Percentiles rank a stretch among this genome's conserved stretches.
Evolutionary conservation across 2,329 filamentous ascomycete species (phyloP).

Genomic region (Allantophomopsis cytisporea): DNA sequence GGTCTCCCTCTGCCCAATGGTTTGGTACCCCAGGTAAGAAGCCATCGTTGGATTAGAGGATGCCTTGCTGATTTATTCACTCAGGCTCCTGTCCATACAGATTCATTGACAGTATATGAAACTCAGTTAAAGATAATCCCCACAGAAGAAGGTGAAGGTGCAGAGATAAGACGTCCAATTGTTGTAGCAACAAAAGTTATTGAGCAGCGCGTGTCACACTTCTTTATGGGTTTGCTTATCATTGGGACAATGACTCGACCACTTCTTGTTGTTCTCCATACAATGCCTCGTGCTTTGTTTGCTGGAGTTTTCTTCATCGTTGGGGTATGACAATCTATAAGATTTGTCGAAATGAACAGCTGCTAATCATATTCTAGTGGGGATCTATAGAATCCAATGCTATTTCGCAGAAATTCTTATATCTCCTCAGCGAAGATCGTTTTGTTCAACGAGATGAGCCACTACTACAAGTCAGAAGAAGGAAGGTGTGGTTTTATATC

Average conservation of each 20-base stretch:
- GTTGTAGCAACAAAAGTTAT: slow-evolving; percentile 32
- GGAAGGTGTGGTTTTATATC: no score
- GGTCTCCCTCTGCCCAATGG: slow-evolving; percentile 44
- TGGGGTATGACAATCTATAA: slow-evolving; percentile 24
- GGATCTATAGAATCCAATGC: slow-evolving; percentile 35
- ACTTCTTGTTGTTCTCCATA: slow-evolving; percentile 34
- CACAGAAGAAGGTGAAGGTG: slow-evolving; percentile 24
- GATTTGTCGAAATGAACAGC: background rate
- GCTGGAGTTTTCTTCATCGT: slow-evolving; percentile 44
- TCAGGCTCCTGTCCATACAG: slow-evolving; percentile 43
- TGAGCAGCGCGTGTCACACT: slow-evolving; percentile 41
- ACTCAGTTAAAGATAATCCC: slow-evolving; percentile 24
- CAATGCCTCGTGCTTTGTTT: slow-evolving; percentile 38
- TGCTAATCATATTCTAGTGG: slow-evolving; percentile 16
- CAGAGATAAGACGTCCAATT: slow-evolving; percentile 27
- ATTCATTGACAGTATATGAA: slow-evolving; percentile 28
- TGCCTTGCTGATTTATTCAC: background rate
- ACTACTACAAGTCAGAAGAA: no score
- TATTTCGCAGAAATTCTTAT: slow-evolving; percentile 35
- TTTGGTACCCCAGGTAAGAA: slow-evolving; percentile 30
- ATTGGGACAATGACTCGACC: slow-evolving; percentile 43
- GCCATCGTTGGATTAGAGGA: background rate
- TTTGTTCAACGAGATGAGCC: no score
- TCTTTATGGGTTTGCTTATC: slow-evolving; percentile 37
- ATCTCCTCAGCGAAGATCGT: slow-evolving; percentile 29